A percentile compares a stretch with the other conserved stretches of the same genome.
phyloP scores from a whole-genome alignment of 2,329 filamentous ascomycete genomes.

The Aureobasidium namibiae region DNA sequence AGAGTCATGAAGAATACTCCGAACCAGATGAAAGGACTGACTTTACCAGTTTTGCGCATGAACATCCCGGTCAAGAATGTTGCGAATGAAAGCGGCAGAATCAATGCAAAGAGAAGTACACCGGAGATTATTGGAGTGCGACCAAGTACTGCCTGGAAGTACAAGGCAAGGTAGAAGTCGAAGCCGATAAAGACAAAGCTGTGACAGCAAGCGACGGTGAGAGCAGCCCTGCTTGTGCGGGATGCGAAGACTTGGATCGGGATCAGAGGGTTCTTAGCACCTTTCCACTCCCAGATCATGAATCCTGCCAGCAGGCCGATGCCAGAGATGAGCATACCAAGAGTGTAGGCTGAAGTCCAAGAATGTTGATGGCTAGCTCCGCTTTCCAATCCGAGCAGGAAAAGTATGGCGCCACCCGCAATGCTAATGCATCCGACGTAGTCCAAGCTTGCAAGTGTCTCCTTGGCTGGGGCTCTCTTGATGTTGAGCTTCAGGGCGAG shows the following conservation, averaged over 20 bases:
- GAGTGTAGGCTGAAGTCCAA: conserved; percentile 31
- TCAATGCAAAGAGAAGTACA: conserved; percentile 40
- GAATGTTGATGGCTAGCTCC: conserved; percentile 36
- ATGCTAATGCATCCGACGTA: conserved; percentile 48
- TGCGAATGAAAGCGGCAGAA: conserved; percentile 49
- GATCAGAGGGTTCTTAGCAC: conserved; percentile 32
- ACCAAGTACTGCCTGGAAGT: conserved; percentile 60
- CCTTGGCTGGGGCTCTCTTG: conserved; percentile 40
- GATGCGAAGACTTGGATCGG: conserved; percentile 18
- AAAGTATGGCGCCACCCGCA: conserved; percentile 42
- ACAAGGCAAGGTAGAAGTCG: conserved; percentile 65
- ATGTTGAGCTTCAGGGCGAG: conserved; percentile 50
- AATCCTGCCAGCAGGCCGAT: conserved; percentile 27
- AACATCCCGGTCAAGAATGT: conserved; percentile 41
- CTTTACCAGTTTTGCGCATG: conserved; percentile 42
- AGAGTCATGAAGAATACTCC: conserved; percentile 36
- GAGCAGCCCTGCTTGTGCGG: background rate
- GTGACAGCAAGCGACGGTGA: conserved; percentile 27
- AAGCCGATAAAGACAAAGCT: conserved; percentile 52
- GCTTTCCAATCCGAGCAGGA: conserved; percentile 47
- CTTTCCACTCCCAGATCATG: conserved; percentile 30
- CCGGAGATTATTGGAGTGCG: conserved; percentile 52
- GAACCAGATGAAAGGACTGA: conserved; percentile 37
- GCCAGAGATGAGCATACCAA: conserved; percentile 30
- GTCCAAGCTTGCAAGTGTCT: conserved; percentile 44